Conservation (phyloP, 2,329 filamentous ascomycete genomes). For the Penicillium sp. region DNA sequence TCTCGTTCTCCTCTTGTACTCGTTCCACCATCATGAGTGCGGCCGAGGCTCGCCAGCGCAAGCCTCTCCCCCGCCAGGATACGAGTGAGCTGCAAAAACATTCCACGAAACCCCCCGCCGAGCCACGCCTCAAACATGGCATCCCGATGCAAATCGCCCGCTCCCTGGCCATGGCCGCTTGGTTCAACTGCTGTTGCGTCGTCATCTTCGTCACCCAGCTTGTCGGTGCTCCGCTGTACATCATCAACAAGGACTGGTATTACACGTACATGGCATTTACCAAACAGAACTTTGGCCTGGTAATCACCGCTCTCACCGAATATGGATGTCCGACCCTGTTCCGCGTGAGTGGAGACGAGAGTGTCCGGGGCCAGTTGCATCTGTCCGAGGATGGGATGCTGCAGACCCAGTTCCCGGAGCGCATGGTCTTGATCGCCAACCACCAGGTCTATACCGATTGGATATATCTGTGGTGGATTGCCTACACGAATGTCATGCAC, state of each 20-base stretch:
- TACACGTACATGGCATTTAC: conserved; percentile 68
- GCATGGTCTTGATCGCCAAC: conserved; percentile 65
- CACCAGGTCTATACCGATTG: conserved; percentile 72
- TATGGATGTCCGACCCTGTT: conserved; percentile 67
- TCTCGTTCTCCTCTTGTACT: not conserved
- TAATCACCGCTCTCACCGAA: conserved; percentile 64
- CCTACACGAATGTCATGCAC: conserved; percentile 67
- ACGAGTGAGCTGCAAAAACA: conserved; percentile 24
- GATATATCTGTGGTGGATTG: conserved; percentile 70
- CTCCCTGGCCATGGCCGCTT: conserved; percentile 49
- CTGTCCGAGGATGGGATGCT: conserved; percentile 61
- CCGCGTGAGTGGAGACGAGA: conserved; percentile 64
- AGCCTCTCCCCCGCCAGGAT: conserved; percentile 24
- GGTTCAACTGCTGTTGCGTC: conserved; percentile 50
- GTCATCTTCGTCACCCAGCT: conserved; percentile 60
- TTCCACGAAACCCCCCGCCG: conserved; percentile 27
- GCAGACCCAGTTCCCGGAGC: conserved; percentile 62
- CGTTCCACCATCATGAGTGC: conserved; percentile 34
- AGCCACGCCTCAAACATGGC: conserved; percentile 51
- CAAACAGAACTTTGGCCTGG: conserved; percentile 66
- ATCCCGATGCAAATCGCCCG: conserved; percentile 50
- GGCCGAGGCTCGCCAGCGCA: conserved; percentile 40
- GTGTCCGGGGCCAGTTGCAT: conserved; percentile 61
- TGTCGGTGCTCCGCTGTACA: conserved; percentile 63
- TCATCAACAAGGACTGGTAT: conserved; percentile 64